Conservation (phyloP, 2,329 filamentous ascomycete genomes). For the Ceratocystis smalleyi region DNA sequence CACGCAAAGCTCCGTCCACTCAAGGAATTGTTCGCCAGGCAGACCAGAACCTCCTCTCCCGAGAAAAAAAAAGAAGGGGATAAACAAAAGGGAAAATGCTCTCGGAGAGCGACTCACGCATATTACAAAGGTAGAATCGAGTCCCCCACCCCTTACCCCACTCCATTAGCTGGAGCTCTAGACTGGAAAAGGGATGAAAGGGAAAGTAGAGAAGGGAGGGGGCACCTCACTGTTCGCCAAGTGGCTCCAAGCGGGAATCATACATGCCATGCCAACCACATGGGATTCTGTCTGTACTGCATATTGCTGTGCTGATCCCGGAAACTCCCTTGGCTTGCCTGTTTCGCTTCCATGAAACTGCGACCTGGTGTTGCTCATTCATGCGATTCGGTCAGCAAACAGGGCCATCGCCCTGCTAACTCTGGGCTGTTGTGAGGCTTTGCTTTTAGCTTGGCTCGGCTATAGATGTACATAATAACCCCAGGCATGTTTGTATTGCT, state of each 20-base stretch:
- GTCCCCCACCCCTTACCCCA: neutral
- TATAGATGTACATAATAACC: no score
- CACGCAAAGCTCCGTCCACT: neutral
- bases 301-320: neutral
- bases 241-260: neutral
- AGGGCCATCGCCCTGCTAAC: no score
- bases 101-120: neutral
- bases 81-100: neutral
- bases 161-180: neutral
- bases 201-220: neutral
- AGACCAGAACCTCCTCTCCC: neutral
- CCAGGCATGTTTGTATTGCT: no score
- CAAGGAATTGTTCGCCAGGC: neutral
- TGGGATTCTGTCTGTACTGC: neutral
- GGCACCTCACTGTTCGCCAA: neutral
- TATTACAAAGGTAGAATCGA: neutral
- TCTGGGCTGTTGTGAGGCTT: no score
- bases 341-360: neutral
- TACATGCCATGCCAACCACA: constrained; percentile 5
- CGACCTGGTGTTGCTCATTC: neutral
- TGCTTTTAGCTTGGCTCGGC: no score
- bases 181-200: neutral
- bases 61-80: no score
- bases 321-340: neutral
- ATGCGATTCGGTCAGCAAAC: no score